Percentiles rank a stretch among this genome's conserved stretches.
Conservation (phyloP, 306 rosid species). For the Quercus glauca region DNA sequence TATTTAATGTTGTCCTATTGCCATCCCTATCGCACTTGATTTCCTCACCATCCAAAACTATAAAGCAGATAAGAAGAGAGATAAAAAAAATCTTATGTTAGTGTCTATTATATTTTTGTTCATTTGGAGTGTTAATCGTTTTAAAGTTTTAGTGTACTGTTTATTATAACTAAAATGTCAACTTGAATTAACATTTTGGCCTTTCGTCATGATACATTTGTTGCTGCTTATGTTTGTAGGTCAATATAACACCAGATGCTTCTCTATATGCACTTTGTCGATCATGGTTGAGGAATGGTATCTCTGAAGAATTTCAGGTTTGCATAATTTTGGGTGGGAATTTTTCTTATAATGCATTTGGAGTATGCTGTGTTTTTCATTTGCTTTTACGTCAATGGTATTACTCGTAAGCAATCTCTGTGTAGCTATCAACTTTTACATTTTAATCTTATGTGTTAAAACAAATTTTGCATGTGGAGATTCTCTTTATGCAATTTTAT, state of each 20-base stretch:
- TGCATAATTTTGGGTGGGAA: slow-evolving; percentile 7
- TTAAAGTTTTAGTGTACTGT: neutral
- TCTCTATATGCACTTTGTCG: slow-evolving; percentile 83
- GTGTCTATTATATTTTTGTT: neutral
- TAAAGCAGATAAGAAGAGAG: neutral
- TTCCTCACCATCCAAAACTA: neutral
- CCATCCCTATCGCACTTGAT: neutral
- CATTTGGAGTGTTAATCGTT: neutral
- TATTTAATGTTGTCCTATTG: neutral
- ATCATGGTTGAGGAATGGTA: slow-evolving; percentile 85
- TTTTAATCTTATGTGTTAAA: too few species aligned
- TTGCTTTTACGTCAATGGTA: neutral
- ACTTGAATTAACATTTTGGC: slow-evolving; percentile 3
- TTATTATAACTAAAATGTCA: neutral
- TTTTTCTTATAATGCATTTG: slow-evolving; percentile 8
- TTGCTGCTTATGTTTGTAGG: slow-evolving; percentile 43
- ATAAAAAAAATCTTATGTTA: neutral
- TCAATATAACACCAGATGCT: slow-evolving; percentile 66
- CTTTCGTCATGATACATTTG: slow-evolving; percentile 10
- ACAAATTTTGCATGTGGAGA: too few species aligned
- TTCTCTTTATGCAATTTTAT: too few species aligned
- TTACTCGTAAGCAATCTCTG: neutral
- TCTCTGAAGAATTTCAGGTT: slow-evolving; percentile 68
- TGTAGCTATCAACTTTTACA: neutral
- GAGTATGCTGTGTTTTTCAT: neutral